Evolutionary conservation across 2,329 filamentous ascomycete genomes (phyloP), one percentile per base, ranked within the genome.

Genomic region (Huntiella abstrusa): DNA sequence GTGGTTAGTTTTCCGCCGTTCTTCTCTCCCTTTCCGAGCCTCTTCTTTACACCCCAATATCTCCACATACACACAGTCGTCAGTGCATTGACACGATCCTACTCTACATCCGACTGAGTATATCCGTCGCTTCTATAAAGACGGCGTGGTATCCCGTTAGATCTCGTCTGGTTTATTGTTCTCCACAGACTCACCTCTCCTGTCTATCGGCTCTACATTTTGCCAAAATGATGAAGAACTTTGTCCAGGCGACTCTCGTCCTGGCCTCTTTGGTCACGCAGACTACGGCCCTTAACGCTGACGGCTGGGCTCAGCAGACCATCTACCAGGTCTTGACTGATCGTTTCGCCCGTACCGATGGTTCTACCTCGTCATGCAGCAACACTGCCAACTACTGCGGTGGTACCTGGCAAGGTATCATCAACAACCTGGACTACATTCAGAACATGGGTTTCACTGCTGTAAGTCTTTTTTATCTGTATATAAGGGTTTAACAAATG

Each of bases 361-460:
- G 59, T 10, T 62, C 62, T 28, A 60, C 61, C 2, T 53, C 55
- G 3, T 43, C 53, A 4, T 61, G 59, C 42, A 54, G 59, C 42
- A 49, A 53, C 33, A 51, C 48, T 32, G 52, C 48, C 36, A 52
- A 54, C 22, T 72, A 70, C 55, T 73, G 69, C 48, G 68, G 68
- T 35, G 69, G 69, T 16, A 67, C 64, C 13, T 73, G 62, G 58
- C 53, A 58, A 44, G 70, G 70, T 11, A 59, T 72, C 36, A 65
- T 64, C 13, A 62, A 65, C 49, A 58, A 64, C 32, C 56, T 71
- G 36, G 67, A 70, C 54, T 71, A 71, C 51, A 69, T 71, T 51
- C 62, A 70, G 51, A 57, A 59, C 40, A 63, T 67, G 58, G 64
- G 64, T 2, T 65, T 65, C 53, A 62, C 59, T 11, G 64, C 64